Evolutionary conservation across 352 stramenopile genomes (phyloP).

Genomic region (Hyaloperonospora arabidopsidis): DNA sequence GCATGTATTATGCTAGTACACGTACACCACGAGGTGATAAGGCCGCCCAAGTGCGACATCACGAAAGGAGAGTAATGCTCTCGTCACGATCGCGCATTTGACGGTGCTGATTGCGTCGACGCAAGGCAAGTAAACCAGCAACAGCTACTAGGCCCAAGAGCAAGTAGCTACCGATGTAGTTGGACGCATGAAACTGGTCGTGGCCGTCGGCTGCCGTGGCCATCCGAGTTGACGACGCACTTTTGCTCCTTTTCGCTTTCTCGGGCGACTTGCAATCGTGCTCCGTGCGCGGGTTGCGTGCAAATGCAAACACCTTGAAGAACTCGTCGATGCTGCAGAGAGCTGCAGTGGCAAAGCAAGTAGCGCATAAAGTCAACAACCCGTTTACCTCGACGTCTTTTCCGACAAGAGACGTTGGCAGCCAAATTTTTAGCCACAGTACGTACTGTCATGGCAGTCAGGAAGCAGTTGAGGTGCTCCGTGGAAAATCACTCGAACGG

Average conservation of each 20-base stretch:
- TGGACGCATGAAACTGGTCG: conserved; percentile 17
- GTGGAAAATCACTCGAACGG: conserved; percentile 65
- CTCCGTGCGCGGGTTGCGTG: conserved; percentile 34
- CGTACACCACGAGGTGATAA: too few species aligned
- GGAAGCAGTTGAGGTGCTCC: conserved; percentile 61
- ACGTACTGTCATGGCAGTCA: conserved; percentile 63
- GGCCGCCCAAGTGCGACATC: too few species aligned
- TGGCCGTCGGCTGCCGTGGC: conserved; percentile 8
- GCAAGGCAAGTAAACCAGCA: conserved; percentile 39
- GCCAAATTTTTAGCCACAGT: neutral
- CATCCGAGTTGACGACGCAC: conserved; percentile 20
- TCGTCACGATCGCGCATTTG: conserved; percentile 11
- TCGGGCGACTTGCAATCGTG: conserved; percentile 44
- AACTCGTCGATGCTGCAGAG: conserved; percentile 64
- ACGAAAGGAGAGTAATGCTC: conserved; percentile 22
- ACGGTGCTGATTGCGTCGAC: conserved; percentile 26
- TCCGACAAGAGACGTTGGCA: too few species aligned
- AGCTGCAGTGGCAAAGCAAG: conserved; percentile 12
- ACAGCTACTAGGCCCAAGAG: conserved; percentile 54
- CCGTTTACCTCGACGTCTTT: neutral
- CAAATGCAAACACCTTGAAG: conserved; percentile 48
- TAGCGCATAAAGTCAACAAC: conserved; percentile 6
- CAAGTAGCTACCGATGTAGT: conserved; percentile 50
- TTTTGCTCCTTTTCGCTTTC: conserved; percentile 20
- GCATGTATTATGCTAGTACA: too few species aligned